Conservation (phyloP, 805 yeast species). For the Metschnikowia drakensbergensis region DNA sequence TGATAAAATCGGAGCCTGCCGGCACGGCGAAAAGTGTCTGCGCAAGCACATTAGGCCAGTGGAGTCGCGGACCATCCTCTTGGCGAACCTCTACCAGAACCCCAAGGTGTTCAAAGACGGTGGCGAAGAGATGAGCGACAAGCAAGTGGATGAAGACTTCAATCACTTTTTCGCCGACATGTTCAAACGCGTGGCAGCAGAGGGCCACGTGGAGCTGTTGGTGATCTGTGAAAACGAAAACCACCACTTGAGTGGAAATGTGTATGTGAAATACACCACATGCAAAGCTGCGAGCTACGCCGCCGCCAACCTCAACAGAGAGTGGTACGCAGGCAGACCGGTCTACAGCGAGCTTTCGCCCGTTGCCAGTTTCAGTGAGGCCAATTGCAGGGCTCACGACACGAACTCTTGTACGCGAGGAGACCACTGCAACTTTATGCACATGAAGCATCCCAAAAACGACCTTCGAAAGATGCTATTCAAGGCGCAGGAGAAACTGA, state of each 20-base stretch:
- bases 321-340: conserved; percentile 82
- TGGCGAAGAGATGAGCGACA: conserved; percentile 30
- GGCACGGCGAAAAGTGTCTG: conserved; percentile 88
- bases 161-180: conserved; percentile 69
- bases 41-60: conserved; percentile 67
- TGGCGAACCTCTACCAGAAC: conserved; percentile 61
- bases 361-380: conserved; percentile 62
- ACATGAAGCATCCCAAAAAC: conserved; percentile 54
- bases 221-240: conserved; percentile 81
- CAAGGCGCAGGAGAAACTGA: conserved; percentile 34
- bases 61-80: conserved; percentile 58
- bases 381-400: conserved; percentile 73
- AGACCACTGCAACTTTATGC: conserved; percentile 84
- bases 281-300: conserved; percentile 60
- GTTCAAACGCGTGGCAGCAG: conserved; percentile 52
- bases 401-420: conserved; percentile 67
- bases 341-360: conserved; percentile 78
- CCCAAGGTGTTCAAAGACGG: conserved; percentile 44
- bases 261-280: conserved; percentile 59
- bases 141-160: conserved; percentile 44
- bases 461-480: conserved; percentile 40
- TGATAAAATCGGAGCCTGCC: conserved; percentile 83
- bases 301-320: conserved; percentile 56
- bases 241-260: conserved; percentile 82
- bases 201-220: conserved; percentile 55